These are phyloP conservation scores for Aspergillus sp. DNA, from an alignment of 2,329 filamentous ascomycete species.

Conservation along the genomic window DNA sequence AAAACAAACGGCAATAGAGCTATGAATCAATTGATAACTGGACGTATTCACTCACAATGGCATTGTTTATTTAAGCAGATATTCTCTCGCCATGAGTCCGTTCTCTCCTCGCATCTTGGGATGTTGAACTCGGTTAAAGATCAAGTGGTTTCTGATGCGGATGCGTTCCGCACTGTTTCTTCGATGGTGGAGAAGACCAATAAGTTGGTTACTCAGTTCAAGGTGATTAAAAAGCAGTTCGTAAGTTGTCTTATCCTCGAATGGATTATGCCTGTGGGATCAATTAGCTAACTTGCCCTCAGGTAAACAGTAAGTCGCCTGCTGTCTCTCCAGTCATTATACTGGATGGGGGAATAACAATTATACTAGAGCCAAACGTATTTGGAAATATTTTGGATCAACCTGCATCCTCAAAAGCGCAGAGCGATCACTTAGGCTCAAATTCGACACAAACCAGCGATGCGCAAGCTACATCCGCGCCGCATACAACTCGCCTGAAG, in stretches of 20 bases:
- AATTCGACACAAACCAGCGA: conserved; percentile 6
- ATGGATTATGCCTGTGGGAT: background rate
- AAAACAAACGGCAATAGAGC: background rate
- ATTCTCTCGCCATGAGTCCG: conserved; percentile 35
- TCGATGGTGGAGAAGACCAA: conserved; percentile 36
- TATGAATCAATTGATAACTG: background rate
- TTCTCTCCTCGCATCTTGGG: conserved; percentile 35
- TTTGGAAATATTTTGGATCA: no score
- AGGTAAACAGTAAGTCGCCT: background rate
- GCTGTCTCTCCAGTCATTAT: no score
- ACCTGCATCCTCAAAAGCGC: no score
- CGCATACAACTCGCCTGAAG: conserved; percentile 2
- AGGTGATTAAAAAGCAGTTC: conserved; percentile 29
- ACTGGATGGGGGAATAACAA: no score
- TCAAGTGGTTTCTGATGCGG: conserved; percentile 21
- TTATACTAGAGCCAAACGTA: no score
- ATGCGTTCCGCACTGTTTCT: conserved; percentile 26
- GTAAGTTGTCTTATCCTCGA: conserved; percentile 17
- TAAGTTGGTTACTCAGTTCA: conserved; percentile 32
- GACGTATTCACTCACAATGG: no score
- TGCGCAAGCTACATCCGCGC: conserved; percentile 4
- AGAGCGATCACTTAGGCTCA: background rate
- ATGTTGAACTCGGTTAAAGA: conserved; percentile 31
- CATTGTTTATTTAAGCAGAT: conserved; percentile 21
- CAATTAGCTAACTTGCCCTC: background rate